phyloP scores from a whole-genome alignment of 2,329 filamentous ascomycete genomes.

The Calonectria naviculata region DNA sequence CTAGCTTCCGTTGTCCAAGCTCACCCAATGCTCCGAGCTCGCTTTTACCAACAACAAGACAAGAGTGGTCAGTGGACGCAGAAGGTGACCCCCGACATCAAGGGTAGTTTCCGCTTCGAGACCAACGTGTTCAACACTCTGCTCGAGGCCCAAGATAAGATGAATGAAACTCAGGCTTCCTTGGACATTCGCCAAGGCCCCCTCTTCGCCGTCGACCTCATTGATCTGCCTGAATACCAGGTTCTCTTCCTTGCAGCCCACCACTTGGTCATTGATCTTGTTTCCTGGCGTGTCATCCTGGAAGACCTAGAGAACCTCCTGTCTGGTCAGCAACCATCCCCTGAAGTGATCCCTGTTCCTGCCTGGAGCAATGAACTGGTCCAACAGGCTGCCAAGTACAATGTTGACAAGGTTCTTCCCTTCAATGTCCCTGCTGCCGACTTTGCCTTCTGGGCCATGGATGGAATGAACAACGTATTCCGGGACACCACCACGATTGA shows the following conservation, averaged over 20 bases:
- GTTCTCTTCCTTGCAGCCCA: constrained; percentile 18
- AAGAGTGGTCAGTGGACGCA: constrained; percentile 4
- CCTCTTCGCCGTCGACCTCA: constrained; percentile 6
- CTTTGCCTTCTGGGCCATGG: not conserved
- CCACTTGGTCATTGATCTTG: constrained; percentile 26
- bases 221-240: not conserved
- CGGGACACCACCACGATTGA: constrained; percentile 10
- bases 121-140: not conserved
- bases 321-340: not conserved
- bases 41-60: not conserved
- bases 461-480: constrained; percentile 12
- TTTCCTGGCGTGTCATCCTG: constrained; percentile 22
- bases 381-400: not conserved
- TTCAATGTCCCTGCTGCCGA: not conserved
- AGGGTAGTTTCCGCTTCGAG: not conserved
- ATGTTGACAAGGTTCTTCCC: not conserved
- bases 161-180: not conserved
- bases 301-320: constrained; percentile 17
- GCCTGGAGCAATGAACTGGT: not conserved
- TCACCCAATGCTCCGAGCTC: constrained; percentile 18
- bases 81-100: not conserved
- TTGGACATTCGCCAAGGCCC: constrained; percentile 22
- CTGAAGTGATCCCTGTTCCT: not conserved
- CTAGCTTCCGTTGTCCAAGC: not conserved
- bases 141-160: not conserved